Percentiles rank a stretch among this genome's conserved stretches.
Conservation (phyloP, 2,329 filamentous ascomycete species). For the Cephalotrichum gorgonifer region DNA sequence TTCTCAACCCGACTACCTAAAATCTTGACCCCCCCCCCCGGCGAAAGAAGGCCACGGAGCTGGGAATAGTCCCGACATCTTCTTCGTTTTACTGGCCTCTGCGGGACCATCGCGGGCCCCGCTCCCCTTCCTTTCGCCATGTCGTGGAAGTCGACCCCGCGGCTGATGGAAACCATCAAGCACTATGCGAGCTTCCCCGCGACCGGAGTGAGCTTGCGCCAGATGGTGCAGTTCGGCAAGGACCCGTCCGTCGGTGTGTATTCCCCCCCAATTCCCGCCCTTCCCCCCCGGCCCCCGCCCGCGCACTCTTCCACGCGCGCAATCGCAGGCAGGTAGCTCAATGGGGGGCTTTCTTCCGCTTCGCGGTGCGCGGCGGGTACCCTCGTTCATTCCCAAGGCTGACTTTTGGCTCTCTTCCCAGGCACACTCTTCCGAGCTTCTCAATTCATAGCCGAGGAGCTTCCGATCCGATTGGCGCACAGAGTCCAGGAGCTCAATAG, state of each 20-base stretch:
- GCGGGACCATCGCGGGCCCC: no score
- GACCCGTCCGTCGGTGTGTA: constrained; percentile 74
- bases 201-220: constrained; percentile 87
- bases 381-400: background rate
- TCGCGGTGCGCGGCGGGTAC: background rate
- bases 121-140: constrained; percentile 51
- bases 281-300: no score
- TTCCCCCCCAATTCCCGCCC: background rate
- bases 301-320: no score
- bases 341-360: background rate
- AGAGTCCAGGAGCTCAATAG: constrained; percentile 89
- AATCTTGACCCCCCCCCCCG: no score
- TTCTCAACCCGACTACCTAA: no score
- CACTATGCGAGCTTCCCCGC: constrained; percentile 96
- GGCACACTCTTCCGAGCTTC: constrained; percentile 95
- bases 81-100: no score
- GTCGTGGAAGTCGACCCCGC: constrained; percentile 88
- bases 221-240: constrained; percentile 99
- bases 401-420: constrained; percentile 21
- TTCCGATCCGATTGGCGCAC: constrained; percentile 92
- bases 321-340: no score
- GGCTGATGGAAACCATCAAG: constrained; percentile 92
- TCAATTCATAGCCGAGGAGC: constrained; percentile 95
- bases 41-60: no score
- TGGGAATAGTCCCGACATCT: no score